Base-by-base conservation (phyloP, 2,329 filamentous ascomycete species). In the Pestalotiopsis sp. region DNA sequence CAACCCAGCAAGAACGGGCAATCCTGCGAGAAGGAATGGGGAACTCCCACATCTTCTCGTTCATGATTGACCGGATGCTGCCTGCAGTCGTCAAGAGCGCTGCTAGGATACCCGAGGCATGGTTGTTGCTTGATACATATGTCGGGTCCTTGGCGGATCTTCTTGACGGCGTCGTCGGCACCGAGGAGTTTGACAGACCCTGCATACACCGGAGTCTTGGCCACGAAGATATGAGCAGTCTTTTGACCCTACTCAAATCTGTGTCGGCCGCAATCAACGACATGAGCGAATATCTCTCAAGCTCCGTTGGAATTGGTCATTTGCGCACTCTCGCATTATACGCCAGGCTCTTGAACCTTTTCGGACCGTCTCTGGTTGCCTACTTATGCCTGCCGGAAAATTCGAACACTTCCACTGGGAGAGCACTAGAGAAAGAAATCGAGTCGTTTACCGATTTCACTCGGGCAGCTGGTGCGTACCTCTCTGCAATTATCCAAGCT, bases 1-100 rank as follows among this genome's bases (percentile, higher is more conserved):
- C 80, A 64, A 79, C 89, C n/a, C 74, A 74, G 5, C 81, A 84
- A 5, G 85, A 89, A 72, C 76, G 80, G 36, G 72, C 68, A 4
- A 83, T 88, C 64, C 72, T 90, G 23, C 77, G 77, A 45, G 80
- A 80, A 66, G 85, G 85, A n/a, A 84, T 89, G 83, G 78, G 75
- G n/a, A 80, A 85, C 56, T 61, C 70, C 5, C 73, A 80, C 45
- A 81, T 90, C 27, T 73, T 83, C 59, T 75, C 76, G 0, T 90
- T 89, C 70, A 76, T 86, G 68, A 66, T 89, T 36, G 77, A 79
- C 36, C 84, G 81, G 63, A 88, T 90, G 85, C 71, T 90, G 2
- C 87, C 88, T 0, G 84, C 86, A n/a, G 80, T 86, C 4, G 75
- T 88, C 13, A 78, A 74, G 59, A 81, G 83, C 1, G 78, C 80